Evolutionary conservation across 2,329 filamentous ascomycete species (phyloP).

Genomic region (Ascochyta pisi): DNA sequence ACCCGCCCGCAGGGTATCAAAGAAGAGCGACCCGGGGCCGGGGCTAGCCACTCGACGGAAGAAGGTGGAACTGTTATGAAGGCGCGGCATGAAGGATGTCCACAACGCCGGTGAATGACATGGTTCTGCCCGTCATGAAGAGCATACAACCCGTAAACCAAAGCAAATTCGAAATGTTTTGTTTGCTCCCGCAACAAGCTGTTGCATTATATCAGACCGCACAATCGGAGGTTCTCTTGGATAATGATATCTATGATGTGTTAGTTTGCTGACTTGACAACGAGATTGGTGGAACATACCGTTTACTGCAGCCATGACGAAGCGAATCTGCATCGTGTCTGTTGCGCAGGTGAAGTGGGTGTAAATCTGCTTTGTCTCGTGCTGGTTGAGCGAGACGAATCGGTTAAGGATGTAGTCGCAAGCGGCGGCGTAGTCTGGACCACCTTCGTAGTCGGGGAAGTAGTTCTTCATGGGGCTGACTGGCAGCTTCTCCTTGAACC

Average conservation of each 20-base stretch:
- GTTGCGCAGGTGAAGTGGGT: constrained; percentile 99
- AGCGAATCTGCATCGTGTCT: constrained; percentile 97
- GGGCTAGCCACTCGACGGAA: constrained; percentile 42
- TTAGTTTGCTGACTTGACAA: constrained; percentile 51
- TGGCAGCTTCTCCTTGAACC: constrained; percentile 77
- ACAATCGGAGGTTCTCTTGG: constrained; percentile 97
- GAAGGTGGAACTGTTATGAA: constrained; percentile 29
- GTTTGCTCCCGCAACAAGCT: constrained; percentile 28
- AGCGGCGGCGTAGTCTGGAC: constrained; percentile 91
- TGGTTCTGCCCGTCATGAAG: constrained; percentile 40
- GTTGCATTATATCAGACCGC: constrained; percentile 83
- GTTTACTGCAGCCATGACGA: constrained; percentile 99
- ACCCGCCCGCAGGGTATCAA: constrained; percentile 46
- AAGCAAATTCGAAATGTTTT: constrained; percentile 39
- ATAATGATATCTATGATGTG: constrained; percentile 88
- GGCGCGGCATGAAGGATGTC: constrained; percentile 39
- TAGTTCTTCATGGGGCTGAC: constrained; percentile 78
- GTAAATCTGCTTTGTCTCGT: constrained; percentile 99
- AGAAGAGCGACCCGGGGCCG: constrained; percentile 40
- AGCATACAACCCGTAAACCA: constrained; percentile 48
- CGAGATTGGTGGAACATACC: constrained; percentile 63
- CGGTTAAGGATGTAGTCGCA: constrained; percentile 99
- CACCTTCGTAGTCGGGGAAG: constrained; percentile 80
- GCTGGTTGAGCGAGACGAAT: constrained; percentile 97
- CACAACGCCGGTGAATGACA: constrained; percentile 48